Evolutionary conservation across 2,329 filamentous ascomycete genomes (phyloP).

Genomic region (Cytospora piceicola): DNA sequence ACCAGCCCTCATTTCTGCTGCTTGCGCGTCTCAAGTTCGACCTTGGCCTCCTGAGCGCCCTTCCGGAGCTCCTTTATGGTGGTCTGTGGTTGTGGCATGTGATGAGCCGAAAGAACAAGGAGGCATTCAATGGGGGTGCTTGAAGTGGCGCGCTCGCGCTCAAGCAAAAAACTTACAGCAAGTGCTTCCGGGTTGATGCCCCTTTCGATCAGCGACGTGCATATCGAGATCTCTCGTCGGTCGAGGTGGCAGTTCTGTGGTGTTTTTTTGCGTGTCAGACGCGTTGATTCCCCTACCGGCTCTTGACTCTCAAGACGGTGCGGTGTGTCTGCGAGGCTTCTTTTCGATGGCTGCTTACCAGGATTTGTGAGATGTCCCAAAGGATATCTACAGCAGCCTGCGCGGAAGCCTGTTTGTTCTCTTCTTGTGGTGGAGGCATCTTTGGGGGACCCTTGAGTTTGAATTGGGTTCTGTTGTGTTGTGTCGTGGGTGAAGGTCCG

Average conservation of each 20-base stretch:
- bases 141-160: slow-evolving; percentile 7
- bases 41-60: slow-evolving; percentile 56
- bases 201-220: slow-evolving; percentile 95
- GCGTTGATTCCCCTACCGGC: background rate
- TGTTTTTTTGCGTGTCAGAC: slow-evolving; percentile 9
- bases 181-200: slow-evolving; percentile 95
- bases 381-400: slow-evolving; percentile 83
- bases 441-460: slow-evolving; percentile 24
- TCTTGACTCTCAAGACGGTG: too few relatives aligned
- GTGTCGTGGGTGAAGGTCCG: slow-evolving; percentile 13
- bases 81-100: slow-evolving; percentile 44
- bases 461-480: slow-evolving; percentile 1
- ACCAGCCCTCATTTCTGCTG: slow-evolving; percentile 32
- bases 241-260: slow-evolving; percentile 89
- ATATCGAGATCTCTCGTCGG: slow-evolving; percentile 87
- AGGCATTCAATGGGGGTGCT: background rate
- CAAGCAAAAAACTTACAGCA: slow-evolving; percentile 64
- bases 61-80: slow-evolving; percentile 64
- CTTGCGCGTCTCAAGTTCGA: slow-evolving; percentile 41
- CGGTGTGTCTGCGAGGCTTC: background rate
- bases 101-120: background rate
- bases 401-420: slow-evolving; percentile 73
- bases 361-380: slow-evolving; percentile 83
- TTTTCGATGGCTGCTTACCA: slow-evolving; percentile 60
- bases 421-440: slow-evolving; percentile 46